A percentile compares a stretch with the other conserved stretches of the same genome.
Evolutionary conservation across 306 rosid species (phyloP).

Genomic region (Lathyrus aphaca): DNA sequence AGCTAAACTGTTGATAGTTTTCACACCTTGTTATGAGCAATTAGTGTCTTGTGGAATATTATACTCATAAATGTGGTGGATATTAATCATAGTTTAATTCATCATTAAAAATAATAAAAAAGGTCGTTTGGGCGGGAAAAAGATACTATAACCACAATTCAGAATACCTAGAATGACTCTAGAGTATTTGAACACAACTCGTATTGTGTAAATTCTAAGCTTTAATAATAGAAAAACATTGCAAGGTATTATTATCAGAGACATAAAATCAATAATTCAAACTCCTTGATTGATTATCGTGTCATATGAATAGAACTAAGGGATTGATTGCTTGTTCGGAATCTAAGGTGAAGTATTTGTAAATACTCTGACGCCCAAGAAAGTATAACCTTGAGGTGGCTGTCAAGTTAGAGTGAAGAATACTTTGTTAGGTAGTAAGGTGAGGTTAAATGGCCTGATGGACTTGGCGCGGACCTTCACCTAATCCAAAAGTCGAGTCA

Average conservation of each 20-base stretch:
- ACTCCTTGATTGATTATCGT: background rate
- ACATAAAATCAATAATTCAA: background rate
- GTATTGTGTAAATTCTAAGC: background rate
- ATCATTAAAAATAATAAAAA: background rate
- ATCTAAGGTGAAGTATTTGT: too few relatives aligned
- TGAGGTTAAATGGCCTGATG: too few relatives aligned
- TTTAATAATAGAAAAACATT: background rate
- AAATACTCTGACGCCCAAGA: too few relatives aligned
- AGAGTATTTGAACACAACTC: background rate
- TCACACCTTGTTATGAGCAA: constrained; percentile 18
- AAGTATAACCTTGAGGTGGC: too few relatives aligned
- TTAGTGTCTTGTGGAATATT: constrained; percentile 14
- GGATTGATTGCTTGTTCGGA: too few relatives aligned
- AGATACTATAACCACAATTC: too few relatives aligned
- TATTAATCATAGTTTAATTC: background rate
- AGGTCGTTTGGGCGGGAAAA: background rate
- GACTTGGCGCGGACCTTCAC: too few relatives aligned
- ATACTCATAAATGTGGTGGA: constrained; percentile 10
- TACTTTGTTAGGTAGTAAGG: too few relatives aligned
- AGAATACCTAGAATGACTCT: background rate
- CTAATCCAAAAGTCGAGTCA: too few relatives aligned
- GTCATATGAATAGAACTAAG: background rate
- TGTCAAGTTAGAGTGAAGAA: too few relatives aligned
- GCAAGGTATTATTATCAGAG: background rate
- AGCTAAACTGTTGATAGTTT: constrained; percentile 24